Percentiles rank a stretch among this genome's conserved stretches.
Evolutionary conservation across 257 asterid genomes (phyloP).

Genomic region (Solanum chiquidenum): DNA sequence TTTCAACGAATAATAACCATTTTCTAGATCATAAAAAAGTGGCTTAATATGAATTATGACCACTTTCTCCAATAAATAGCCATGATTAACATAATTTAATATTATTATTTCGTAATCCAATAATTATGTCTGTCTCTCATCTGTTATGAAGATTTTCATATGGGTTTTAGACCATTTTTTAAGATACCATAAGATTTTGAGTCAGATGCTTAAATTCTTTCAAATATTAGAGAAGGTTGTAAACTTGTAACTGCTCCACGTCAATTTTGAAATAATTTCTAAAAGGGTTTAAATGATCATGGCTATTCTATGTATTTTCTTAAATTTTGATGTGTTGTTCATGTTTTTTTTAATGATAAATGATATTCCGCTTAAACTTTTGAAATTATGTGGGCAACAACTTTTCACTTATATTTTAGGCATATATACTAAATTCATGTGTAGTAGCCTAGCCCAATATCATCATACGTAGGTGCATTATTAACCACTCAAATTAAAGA

Average conservation of each 20-base stretch:
- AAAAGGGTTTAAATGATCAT: background rate
- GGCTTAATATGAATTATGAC: background rate
- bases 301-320: background rate
- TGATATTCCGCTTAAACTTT: background rate
- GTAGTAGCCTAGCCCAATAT: no score
- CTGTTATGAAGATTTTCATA: background rate
- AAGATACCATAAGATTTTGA: no score
- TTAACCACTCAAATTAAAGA: background rate
- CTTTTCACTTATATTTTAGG: background rate
- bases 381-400: background rate
- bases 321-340: background rate
- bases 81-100: no score
- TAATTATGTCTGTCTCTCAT: background rate
- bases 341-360: background rate
- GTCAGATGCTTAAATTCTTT: no score
- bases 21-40: background rate
- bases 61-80: background rate
- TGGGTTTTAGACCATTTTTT: background rate
- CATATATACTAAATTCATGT: no score
- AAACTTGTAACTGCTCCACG: background rate
- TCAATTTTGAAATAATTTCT: background rate
- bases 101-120: no score
- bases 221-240: background rate
- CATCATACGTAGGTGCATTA: background rate
- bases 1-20: background rate